Evolutionary conservation across 1,284 basidiomycete species (phyloP).

Genomic region (Cryptococcus neoformans): DNA sequence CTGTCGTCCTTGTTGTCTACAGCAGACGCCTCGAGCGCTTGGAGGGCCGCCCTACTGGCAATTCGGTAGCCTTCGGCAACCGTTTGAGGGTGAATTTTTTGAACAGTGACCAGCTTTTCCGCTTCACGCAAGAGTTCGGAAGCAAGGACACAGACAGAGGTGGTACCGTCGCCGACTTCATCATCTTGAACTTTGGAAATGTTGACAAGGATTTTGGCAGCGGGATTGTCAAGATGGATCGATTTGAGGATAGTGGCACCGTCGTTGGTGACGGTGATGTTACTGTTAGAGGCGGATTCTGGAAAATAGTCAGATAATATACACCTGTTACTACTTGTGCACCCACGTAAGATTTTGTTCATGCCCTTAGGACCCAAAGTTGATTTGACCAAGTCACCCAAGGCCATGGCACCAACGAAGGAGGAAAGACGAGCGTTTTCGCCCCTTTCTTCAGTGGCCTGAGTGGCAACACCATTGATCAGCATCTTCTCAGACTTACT

Average conservation of each 20-base stretch:
- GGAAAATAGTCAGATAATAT: slow-evolving; percentile 40
- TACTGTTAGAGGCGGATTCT: slow-evolving; percentile 85
- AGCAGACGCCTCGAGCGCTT: slow-evolving; percentile 76
- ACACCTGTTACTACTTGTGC: neutral
- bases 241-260: slow-evolving; percentile 98
- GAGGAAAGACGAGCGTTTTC: slow-evolving; percentile 98
- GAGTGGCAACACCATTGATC: neutral
- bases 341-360: slow-evolving; percentile 54
- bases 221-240: slow-evolving; percentile 97
- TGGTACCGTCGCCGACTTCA: slow-evolving; percentile 98
- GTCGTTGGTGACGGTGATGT: slow-evolving; percentile 97
- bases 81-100: slow-evolving; percentile 96
- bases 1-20: slow-evolving; percentile 77
- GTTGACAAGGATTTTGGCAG: slow-evolving; percentile 98
- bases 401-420: slow-evolving; percentile 93
- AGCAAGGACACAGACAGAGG: slow-evolving; percentile 88
- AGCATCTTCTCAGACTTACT: neutral
- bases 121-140: slow-evolving; percentile 92
- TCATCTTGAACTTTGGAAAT: slow-evolving; percentile 99
- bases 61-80: slow-evolving; percentile 98
- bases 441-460: slow-evolving; percentile 97
- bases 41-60: slow-evolving; percentile 80
- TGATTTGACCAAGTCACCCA: slow-evolving; percentile 97
- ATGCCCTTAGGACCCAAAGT: slow-evolving; percentile 89
- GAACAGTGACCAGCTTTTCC: slow-evolving; percentile 83